A percentile compares a stretch with the other conserved stretches of the same genome.
phyloP scores from a whole-genome alignment of 2,329 filamentous ascomycete species.

The Periconia sp. region DNA sequence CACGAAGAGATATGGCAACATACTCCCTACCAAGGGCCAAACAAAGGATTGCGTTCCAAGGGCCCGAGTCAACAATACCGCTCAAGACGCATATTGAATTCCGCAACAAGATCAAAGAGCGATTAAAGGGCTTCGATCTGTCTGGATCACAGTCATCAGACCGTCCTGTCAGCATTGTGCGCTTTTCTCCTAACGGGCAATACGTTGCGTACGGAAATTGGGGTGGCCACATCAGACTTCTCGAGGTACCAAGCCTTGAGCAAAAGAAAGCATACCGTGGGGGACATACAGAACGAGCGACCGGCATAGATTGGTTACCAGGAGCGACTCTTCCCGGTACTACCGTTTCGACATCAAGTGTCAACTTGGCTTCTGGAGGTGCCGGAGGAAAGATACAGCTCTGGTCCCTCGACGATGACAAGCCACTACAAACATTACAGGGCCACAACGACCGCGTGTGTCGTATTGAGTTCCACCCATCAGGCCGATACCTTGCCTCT shows the following conservation, averaged over 20 bases:
- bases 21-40: constrained; percentile 86
- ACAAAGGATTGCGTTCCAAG: constrained; percentile 76
- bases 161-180: constrained; percentile 86
- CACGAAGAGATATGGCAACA: constrained; percentile 77
- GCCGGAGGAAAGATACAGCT: constrained; percentile 87
- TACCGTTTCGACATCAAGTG: constrained; percentile 72
- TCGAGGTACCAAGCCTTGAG: constrained; percentile 82
- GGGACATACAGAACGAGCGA: constrained; percentile 89
- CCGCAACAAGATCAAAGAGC: constrained; percentile 85
- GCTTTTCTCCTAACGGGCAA: constrained; percentile 85
- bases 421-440: constrained; percentile 78
- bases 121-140: constrained; percentile 81
- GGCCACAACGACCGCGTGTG: constrained; percentile 90
- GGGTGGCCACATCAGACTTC: constrained; percentile 85
- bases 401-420: constrained; percentile 88
- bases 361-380: constrained; percentile 90
- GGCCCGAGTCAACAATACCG: constrained; percentile 80
- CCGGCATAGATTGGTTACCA: constrained; percentile 89
- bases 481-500: constrained; percentile 85
- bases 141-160: constrained; percentile 94
- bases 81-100: constrained; percentile 91
- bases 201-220: constrained; percentile 90
- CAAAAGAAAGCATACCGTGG: constrained; percentile 73
- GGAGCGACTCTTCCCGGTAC: constrained; percentile 75
- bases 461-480: constrained; percentile 92